Base-by-base conservation (phyloP, 2,329 filamentous ascomycete species). In the Coniella lustricola region DNA sequence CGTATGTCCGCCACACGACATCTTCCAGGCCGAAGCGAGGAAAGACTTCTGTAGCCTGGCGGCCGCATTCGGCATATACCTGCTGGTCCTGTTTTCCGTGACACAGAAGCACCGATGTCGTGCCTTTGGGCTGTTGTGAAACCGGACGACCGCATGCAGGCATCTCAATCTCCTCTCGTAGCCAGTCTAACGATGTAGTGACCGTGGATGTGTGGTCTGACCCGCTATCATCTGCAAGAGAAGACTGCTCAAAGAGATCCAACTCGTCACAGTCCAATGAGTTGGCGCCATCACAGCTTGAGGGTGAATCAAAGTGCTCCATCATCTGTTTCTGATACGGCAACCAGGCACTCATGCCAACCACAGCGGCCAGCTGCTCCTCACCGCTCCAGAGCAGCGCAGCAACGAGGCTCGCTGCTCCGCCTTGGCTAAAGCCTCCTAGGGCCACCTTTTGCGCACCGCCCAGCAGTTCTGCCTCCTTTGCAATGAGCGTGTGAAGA, bases 401-500 rank as follows among this genome's bases (percentile, higher is more conserved):
- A 9, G 68, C 62, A 16, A 66, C 56, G 50, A 79, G 50, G 0
- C 65, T 60, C 36, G 70, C 69, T 3, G 75, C 75, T 53, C 73
- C 75, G 0, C 76, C 77, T 53, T 79, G 76, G 42, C 77, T 79
- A 16, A 79, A 58, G 0, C 76, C 76, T 34, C 72, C 70, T 0
- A 80, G 52, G 1, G 76, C 58, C 0, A 79, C 59, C 36, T 67
- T 70, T 12, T 54, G 44, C 0, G 62, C 53, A 3, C 71, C 68
- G 0, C 62, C 63, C 0, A 77, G 48, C 0, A 57, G n/a, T 1
- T 44, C 55, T 1, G 67, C 61, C 50, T 75, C 73, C 0, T 50
- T 36, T 3, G 49, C 44, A 1, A 76, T 9, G 1, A 76, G 51
- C 0, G 29, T 53, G 34, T 72, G 68, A 0, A 77, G 42, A 47